Percentiles rank a stretch among this genome's conserved stretches.
Conservation (phyloP, 257 asterid species). For the Asclepias syriaca region DNA sequence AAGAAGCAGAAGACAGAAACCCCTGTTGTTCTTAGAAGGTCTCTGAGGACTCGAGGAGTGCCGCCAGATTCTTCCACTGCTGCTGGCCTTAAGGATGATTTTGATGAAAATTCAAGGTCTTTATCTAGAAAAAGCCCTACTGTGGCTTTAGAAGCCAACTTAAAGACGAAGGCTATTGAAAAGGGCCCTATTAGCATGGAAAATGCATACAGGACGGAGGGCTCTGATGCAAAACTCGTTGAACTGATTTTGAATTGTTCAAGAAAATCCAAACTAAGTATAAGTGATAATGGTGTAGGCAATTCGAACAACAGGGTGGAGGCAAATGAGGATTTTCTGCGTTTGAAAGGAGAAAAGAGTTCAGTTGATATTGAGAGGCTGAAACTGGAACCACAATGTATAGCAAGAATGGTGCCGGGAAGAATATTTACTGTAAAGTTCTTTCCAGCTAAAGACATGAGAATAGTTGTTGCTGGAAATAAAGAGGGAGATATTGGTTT, state of each 20-base stretch:
- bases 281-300: constrained; percentile 8
- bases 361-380: constrained; percentile 44
- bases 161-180: constrained; percentile 21
- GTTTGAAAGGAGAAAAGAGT: constrained; percentile 18
- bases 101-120: constrained; percentile 19
- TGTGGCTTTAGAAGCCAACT: constrained; percentile 15
- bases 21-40: constrained; percentile 75
- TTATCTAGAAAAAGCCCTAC: constrained; percentile 11
- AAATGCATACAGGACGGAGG: constrained; percentile 47
- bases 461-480: constrained; percentile 75
- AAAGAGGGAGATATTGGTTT: constrained; percentile 72
- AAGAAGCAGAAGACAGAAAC: constrained; percentile 53
- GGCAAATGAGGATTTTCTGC: constrained; percentile 11
- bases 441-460: constrained; percentile 54
- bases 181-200: constrained; percentile 51
- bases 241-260: constrained; percentile 30
- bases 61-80: constrained; percentile 67
- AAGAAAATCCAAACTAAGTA: constrained; percentile 20
- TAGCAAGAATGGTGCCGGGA: constrained; percentile 73
- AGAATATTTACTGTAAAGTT: constrained; percentile 58
- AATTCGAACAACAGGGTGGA: neutral
- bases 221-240: constrained; percentile 33
- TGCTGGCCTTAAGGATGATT: constrained; percentile 49
- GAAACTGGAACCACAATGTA: constrained; percentile 54
- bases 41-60: constrained; percentile 82